Conservation (phyloP, 208 protist genomes). For the Trypanosoma mega region DNA sequence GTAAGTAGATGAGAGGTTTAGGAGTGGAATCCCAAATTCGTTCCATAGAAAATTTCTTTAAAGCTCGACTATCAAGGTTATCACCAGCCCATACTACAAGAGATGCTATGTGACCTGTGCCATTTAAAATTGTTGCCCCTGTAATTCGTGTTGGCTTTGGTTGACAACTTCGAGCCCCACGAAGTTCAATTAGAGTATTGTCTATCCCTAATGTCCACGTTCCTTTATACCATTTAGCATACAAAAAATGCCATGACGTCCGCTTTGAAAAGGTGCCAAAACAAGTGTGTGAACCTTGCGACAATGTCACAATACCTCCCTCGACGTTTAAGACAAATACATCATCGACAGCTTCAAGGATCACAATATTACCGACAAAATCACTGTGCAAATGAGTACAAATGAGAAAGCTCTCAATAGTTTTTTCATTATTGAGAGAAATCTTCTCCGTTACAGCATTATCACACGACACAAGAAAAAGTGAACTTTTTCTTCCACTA, state of each 20-base stretch:
- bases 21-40: constrained; percentile 27
- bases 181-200: constrained; percentile 45
- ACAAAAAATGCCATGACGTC: constrained; percentile 62
- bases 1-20: constrained; percentile 57
- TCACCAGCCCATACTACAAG: constrained; percentile 38
- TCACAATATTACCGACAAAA: constrained; percentile 55
- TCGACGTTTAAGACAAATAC: constrained; percentile 38
- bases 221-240: constrained; percentile 61
- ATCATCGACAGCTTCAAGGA: constrained; percentile 39
- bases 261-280: constrained; percentile 45
- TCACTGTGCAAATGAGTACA: constrained; percentile 58
- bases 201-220: constrained; percentile 72
- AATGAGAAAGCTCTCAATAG: constrained; percentile 55
- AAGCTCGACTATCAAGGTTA: constrained; percentile 12
- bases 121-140: constrained; percentile 43
- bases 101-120: constrained; percentile 65
- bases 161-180: constrained; percentile 48
- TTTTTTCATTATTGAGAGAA: constrained; percentile 21
- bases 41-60: constrained; percentile 28
- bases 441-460: constrained; percentile 24
- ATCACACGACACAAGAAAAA: constrained; percentile 29
- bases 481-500: constrained; percentile 34
- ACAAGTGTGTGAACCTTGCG: constrained; percentile 46
- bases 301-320: constrained; percentile 31
- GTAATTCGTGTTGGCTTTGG: constrained; percentile 47